phyloP scores from a whole-genome alignment of 441 rosid genomes.

The Aquilaria agallochum region DNA sequence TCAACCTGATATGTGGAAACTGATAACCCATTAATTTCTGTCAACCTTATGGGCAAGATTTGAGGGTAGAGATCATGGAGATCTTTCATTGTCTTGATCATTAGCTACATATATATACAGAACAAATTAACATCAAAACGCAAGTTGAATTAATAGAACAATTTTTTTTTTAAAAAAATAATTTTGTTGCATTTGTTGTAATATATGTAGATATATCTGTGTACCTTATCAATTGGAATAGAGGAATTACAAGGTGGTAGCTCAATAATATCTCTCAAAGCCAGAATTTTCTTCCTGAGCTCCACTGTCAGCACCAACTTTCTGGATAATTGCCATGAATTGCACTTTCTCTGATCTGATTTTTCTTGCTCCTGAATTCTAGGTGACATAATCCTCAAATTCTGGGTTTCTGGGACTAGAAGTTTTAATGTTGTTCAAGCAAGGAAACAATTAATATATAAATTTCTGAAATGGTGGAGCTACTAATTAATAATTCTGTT shows the following conservation, averaged over 20 bases:
- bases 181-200: neutral
- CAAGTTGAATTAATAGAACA: neutral
- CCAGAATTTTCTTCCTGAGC: conserved; percentile 57
- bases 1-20: conserved; percentile 38
- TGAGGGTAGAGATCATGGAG: conserved; percentile 67
- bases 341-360: conserved; percentile 19
- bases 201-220: neutral
- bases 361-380: conserved; percentile 23
- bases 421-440: neutral
- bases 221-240: conserved; percentile 52
- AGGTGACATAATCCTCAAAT: neutral
- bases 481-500: too few relatives aligned
- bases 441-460: neutral
- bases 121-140: neutral
- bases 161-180: neutral
- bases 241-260: conserved; percentile 52
- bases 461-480: neutral
- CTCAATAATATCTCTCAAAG: conserved; percentile 70
- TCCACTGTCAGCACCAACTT: conserved; percentile 59
- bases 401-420: neutral
- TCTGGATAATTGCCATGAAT: conserved; percentile 34
- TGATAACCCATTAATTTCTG: conserved; percentile 41
- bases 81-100: conserved; percentile 64
- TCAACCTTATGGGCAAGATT: conserved; percentile 34
- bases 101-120: conserved; percentile 40